Percentiles rank a stretch among this genome's conserved stretches.
Conservation (phyloP, 1,284 basidiomycete species). For the Ganoderma lucidum region DNA sequence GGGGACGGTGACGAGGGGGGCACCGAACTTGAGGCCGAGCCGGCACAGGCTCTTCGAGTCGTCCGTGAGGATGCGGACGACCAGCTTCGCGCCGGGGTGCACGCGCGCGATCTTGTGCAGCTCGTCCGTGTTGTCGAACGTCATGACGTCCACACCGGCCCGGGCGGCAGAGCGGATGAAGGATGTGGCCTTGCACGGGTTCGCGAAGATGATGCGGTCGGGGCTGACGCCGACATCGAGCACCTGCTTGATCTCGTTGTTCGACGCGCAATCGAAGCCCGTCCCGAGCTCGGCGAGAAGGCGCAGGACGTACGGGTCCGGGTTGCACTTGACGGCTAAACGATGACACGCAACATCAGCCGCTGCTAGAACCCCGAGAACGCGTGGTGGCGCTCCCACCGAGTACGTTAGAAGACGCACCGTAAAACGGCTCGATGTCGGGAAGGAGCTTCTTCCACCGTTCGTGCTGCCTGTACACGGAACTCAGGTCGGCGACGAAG, state of each 20-base stretch:
- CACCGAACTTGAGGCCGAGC: constrained; percentile 98
- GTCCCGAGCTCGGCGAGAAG: constrained; percentile 90
- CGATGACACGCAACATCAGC: constrained; percentile 16
- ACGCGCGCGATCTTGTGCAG: constrained; percentile 92
- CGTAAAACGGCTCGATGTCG: constrained; percentile 93
- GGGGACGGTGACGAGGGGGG: constrained; percentile 85
- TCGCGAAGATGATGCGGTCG: constrained; percentile 94
- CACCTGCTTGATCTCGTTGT: constrained; percentile 90
- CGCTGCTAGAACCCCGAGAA: constrained; percentile 22
- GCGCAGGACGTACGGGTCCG: constrained; percentile 93
- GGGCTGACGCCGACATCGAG: constrained; percentile 80
- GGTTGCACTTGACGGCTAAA: constrained; percentile 95
- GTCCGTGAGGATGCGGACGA: constrained; percentile 96
- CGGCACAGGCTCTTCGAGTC: constrained; percentile 95
- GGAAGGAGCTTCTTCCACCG: constrained; percentile 87
- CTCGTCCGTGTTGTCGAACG: constrained; percentile 98
- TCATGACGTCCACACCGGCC: constrained; percentile 90
- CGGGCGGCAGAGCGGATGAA: constrained; percentile 90
- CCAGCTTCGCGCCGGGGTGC: constrained; percentile 87
- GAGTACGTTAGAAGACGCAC: constrained; percentile 50
- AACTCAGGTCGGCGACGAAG: constrained; percentile 93
- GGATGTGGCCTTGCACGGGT: constrained; percentile 97
- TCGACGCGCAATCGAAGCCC: constrained; percentile 99
- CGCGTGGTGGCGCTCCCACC: not conserved
- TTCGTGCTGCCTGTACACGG: constrained; percentile 88